Base-by-base conservation (phyloP, 2,329 filamentous ascomycete genomes). In the Aspergillus fischeri region DNA sequence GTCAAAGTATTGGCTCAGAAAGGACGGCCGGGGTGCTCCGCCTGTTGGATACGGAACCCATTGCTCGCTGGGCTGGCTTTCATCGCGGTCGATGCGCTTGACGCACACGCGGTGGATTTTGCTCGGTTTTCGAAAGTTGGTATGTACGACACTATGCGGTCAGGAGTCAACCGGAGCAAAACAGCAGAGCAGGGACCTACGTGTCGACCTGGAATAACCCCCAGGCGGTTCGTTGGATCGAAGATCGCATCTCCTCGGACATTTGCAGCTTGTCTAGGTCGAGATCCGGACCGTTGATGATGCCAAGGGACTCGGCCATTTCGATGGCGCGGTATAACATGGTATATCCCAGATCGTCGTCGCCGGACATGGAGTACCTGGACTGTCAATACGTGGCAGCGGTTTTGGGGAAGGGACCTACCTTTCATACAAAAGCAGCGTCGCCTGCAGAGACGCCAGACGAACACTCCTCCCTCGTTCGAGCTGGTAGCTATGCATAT, bases 151-250 rank as follows among this genome's bases (percentile, higher is more conserved):
- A 1, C 58, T 58, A 25, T 42, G 8, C 2, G 4, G 32, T 55
- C 35, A 60, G 44, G 29, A 29, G 24, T 4, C 24, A 24, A 7
- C 29, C 4, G 29, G 29, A 11, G 28, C 10, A 29, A 3, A 29
- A 4, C 9, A 29, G 28, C 11, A 10, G 11, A 32, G 11, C 1
- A 14, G 11, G 29, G 29, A 14, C 66, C 51, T 55, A 70, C 67
- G 67, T 69, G 45, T 70, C 68, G 25, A 67, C 58, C 48, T 70
- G 66, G 59, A 64, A 72, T 28, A 65, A 49, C 27, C 61, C 66
- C 66, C 59, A 66, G n/a, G 60, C 61, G 44, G 61, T 67, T 57
- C 59, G 63, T 54, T 58, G 58, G 25, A 61, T 55, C 17, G 63
- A 70, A 47, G 45, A 38, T 44, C 60, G 59, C 59, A 66, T 62